Evolutionary conservation across 2,329 filamentous ascomycete genomes (phyloP), one percentile per base, ranked within the genome.

Genomic region (Neofusicoccum kwambonambiense): DNA sequence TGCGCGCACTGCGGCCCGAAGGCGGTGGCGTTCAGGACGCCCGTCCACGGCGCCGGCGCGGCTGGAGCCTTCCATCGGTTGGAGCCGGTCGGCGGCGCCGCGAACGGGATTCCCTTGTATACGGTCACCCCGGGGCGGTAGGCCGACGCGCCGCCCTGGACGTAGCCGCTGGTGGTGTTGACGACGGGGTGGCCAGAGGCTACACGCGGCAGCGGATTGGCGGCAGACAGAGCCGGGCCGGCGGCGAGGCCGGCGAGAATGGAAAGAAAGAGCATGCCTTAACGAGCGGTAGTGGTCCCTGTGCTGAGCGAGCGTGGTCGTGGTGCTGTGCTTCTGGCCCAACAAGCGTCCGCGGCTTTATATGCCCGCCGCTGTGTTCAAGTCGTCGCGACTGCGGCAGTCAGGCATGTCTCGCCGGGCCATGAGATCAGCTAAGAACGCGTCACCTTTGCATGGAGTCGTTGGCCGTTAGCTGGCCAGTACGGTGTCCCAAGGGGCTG

Each of bases 1-100:
- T 54, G 70, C 4, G 65, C 63, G 17, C 65, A 67, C 7, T 44
- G 49, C 1, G 63, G 64, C 11, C 66, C 58, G 45, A 63, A 67
- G 5, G 31, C 34, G 19, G 50, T 63, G 9, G 63, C 64, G 3
- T 44, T 19, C 11, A 67, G 44, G 12, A 63, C 64, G 22, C 54
- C 56, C 8, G 60, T 49, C 65, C 65, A 65, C 4, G 65, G 27
- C 13, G 60, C 9, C 3, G 47, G 41, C 3, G 63, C 47, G 12
- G 31, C 15, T 11, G 63, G 52, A n/a, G 51, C 51, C 12, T 52
- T 58, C 63, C 63, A 61, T 15, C 63, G 52, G 13, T 17, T 47
- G 1, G 68, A 49, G 27, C 68, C 22, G 37, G 60, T 27, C 47
- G 65, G 56, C 54, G 64, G 34, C 45, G 68, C 34, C 57, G 67